Base-by-base conservation (phyloP, 352 stramenopile species). In the Phytophthora pinifolia region DNA sequence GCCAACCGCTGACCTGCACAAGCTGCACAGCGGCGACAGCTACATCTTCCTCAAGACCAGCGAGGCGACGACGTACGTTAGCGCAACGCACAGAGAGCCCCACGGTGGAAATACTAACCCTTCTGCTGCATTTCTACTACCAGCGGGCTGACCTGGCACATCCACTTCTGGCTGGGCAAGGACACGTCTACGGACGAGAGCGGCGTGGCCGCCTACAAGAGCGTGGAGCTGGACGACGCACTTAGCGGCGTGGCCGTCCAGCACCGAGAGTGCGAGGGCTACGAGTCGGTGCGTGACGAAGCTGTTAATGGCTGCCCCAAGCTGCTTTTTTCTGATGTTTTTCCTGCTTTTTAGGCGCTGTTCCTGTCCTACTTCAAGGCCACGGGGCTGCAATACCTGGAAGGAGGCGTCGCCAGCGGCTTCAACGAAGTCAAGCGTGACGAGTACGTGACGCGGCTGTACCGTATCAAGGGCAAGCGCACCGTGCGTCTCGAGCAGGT, bases 101-200 rank as follows among this genome's bases (percentile, higher is more conserved):
- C 20, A 34, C 31, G 32, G 14, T 39, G 18, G 20, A 4, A 34
- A 34, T 20, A 31, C 25, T 41, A 31, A 29, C 25, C 25, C 25
- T 33, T 14, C 25, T 31, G 3, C 9, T 18, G 14, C 30, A 50
- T 14, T 46, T 13, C 15, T 46, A 32, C 27, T 36, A 25, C 6
- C 43, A 83, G 77, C 29, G 74, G 69, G 7, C 65, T 98, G 6
- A 60, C 75, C 30, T 96, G 84, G 70, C 88, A 97, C 76, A 89
- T 98, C 53, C 92, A 98, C 76, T 98, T 98, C 62, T 99, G 96
- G 96, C 86, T 98, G 53, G 96, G 96, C 49, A 87, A 86, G 37
- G 86, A 98, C 41, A 96, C 83, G 30, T 91, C 87, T 5, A 51
- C 72, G 9, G 95, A 98, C 66, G 96, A 98, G 68, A 96, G 89